Evolutionary conservation across 2,329 filamentous ascomycete species (phyloP).

Genomic region (Aspergillus sp.): DNA sequence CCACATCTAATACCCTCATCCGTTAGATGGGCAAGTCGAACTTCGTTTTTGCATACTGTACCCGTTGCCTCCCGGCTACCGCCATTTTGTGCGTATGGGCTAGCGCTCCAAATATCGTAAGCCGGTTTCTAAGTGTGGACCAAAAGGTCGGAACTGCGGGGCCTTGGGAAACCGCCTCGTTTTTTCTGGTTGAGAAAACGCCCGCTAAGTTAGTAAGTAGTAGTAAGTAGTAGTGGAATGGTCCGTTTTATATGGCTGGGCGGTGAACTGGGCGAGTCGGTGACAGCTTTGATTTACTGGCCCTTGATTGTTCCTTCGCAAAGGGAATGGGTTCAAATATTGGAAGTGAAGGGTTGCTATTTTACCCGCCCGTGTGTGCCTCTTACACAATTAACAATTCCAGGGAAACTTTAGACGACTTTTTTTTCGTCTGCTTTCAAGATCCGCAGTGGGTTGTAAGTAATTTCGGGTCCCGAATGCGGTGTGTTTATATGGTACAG

Average conservation of each 20-base stretch:
- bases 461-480: constrained; percentile 21
- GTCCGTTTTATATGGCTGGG: neutral
- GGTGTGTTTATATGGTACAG: constrained; percentile 18
- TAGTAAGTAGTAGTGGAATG: neutral
- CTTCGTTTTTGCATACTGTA: constrained; percentile 6
- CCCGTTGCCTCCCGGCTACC: constrained; percentile 15
- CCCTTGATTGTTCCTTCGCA: no score
- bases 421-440: neutral
- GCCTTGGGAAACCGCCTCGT: constrained; percentile 8
- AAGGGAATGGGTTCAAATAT: neutral
- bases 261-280: neutral
- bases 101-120: constrained; percentile 7
- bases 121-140: constrained; percentile 17
- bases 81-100: constrained; percentile 12
- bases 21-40: constrained; percentile 1
- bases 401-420: neutral
- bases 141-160: constrained; percentile 20
- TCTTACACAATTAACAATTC: neutral
- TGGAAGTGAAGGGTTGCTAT: neutral
- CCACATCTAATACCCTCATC: neutral
- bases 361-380: neutral
- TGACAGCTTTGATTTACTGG: neutral
- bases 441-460: constrained; percentile 28
- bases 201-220: no score
- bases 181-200: neutral